Evolutionary conservation across 2,329 filamentous ascomycete species (phyloP), one percentile per base, ranked within the genome.

Genomic region (Nemania serpens): DNA sequence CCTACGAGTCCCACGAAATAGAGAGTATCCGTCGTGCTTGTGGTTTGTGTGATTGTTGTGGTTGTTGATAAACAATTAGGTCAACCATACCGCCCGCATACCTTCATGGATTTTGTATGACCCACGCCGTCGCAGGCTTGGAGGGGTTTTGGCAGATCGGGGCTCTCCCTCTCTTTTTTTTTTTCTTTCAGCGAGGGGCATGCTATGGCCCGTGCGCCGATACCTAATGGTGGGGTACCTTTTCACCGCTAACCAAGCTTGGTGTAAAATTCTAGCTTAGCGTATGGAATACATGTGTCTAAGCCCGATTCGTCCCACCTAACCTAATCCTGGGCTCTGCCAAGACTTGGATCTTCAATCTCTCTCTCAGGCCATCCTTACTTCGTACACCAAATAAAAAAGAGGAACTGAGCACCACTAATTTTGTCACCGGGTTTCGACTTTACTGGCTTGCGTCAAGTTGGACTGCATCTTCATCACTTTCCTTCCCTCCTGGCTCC

Each of bases 181-280:
- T 18, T 37, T 50, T 50, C 36, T 48, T 37, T 22, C 25, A n/a
- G 47, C 29, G 47, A 50, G 15, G 25, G 37, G 34, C 29, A 22
- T 46, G 13, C 1, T 36, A 29, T 62, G 60, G 55, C 33, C 55
- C 51, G 60, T 62, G 51, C 55, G 34, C 18, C 4, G 25, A 5
- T 7, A 13, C 25, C 9, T 3, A 20, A 37, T 54, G 41, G 39
- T 55, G 59, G 55, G 55, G 59, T 36, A n/a, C 17, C 15, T 45
- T 18, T 13, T n/a, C 22, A 25, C 20, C 42, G 25, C 17, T 12
- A 34, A 18, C 36, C n/a, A 13, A 29, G 33, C 22, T n/a, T 5
- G 54, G 52, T 45, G 20, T 15, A 25, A 10, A n/a, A 22, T 5
- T 2, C 15, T 17, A 18, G 25, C 4, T 29, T 29, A 29, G 25